Base-by-base conservation (phyloP, 768 basidiomycete genomes). In the Gelatoporia subvermispora region DNA sequence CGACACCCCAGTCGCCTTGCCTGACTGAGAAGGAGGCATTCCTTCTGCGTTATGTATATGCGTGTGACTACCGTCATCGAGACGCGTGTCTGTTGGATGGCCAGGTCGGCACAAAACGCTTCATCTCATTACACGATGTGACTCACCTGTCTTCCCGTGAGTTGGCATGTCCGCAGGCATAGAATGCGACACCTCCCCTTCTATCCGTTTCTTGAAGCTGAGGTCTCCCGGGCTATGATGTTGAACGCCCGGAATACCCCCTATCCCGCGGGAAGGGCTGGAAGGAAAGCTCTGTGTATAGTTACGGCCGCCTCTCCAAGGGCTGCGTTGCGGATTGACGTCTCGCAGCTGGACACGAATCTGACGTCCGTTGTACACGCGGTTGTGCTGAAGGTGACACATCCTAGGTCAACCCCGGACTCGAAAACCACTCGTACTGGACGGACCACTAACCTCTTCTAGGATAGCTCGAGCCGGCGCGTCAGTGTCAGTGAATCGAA, bases 281-380 rank as follows among this genome's bases (percentile, higher is more conserved):
- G 57, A 55, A 18, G 63, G 60, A 22, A 65, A 53, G 17, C 61
- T 73, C 16, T 75, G 76, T 28, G 68, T 73, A 8, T 53, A 46
- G 13, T 58, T 58, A 31, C 73, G 72, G 35, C 66, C 69, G 52
- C 59, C 68, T 55, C 70, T 73, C 74, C 74, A 80, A 23, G 65
- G 65, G 17, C 72, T 71, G 40, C 76, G 76, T 8, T 48, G 37
- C 25, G 79, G 78, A 52, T 85, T 79, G 58, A 76, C 77, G 53
- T 88, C 85, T 37, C 86, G 76, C 34, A 89, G 67, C 55, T 88
- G 85, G 31, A 91, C 86, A 17, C 87, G 80, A 61, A 91, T 81
- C 3, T 79, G 71, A 39, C 85, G 81, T 22, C 86, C 87, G 45
- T 81, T 78, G 48, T 84, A 73, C 13, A 81, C 62, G 37, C 78